phyloP scores from a whole-genome alignment of 2,329 filamentous ascomycete species.

The Purpureocillium takamizusanense region DNA sequence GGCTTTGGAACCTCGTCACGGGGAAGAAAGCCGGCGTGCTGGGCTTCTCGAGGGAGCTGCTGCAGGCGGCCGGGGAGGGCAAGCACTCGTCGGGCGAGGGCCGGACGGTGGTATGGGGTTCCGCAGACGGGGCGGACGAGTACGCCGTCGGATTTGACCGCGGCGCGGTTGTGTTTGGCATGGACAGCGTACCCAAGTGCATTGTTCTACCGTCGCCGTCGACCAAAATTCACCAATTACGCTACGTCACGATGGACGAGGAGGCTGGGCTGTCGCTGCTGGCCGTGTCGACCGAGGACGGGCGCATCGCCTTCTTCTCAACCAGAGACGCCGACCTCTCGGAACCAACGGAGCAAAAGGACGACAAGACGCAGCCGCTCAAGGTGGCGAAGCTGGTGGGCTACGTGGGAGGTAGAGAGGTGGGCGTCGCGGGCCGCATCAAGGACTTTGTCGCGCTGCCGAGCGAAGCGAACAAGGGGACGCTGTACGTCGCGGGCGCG shows the following conservation, averaged over 20 bases:
- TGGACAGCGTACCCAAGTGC: constrained; percentile 76
- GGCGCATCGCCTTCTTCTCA: constrained; percentile 74
- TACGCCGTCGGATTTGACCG: constrained; percentile 87
- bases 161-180: constrained; percentile 75
- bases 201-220: constrained; percentile 56
- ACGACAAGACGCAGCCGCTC: constrained; percentile 23
- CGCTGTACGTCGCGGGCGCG: constrained; percentile 56
- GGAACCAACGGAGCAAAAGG: constrained; percentile 21
- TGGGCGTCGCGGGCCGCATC: constrained; percentile 61
- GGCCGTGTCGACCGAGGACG: constrained; percentile 82
- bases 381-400: constrained; percentile 58
- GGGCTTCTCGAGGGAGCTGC: constrained; percentile 67
- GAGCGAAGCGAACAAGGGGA: constrained; percentile 25
- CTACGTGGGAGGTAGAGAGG: constrained; percentile 67
- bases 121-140: constrained; percentile 61
- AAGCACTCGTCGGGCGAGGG: constrained; percentile 75
- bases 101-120: constrained; percentile 71
- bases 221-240: constrained; percentile 78
- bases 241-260: constrained; percentile 53
- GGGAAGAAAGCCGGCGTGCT: constrained; percentile 91
- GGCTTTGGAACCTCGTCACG: constrained; percentile 93
- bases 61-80: constrained; percentile 68
- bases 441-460: constrained; percentile 76
- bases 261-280: constrained; percentile 40
- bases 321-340: constrained; percentile 45